phyloP scores from a whole-genome alignment of 805 yeast genomes.

The Wickerhamomyces chambardii region DNA sequence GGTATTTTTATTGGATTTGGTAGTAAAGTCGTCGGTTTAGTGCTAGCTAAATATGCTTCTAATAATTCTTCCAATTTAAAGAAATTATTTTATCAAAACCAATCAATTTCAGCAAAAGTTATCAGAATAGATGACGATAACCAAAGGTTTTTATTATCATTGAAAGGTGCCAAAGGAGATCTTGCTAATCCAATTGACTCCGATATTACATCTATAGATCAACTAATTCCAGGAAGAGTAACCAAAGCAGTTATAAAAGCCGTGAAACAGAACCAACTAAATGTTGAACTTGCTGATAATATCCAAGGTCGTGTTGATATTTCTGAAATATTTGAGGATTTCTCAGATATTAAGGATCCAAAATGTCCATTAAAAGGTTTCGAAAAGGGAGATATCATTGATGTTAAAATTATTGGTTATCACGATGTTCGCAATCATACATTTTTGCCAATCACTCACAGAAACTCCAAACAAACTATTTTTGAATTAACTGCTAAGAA shows the following conservation, averaged over 20 bases:
- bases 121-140: constrained; percentile 60
- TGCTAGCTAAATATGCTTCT: constrained; percentile 64
- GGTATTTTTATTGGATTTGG: constrained; percentile 85
- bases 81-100: constrained; percentile 48
- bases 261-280: constrained; percentile 65
- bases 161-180: constrained; percentile 24
- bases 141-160: constrained; percentile 60
- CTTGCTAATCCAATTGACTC: constrained; percentile 55
- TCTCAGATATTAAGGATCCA: constrained; percentile 45
- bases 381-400: constrained; percentile 45
- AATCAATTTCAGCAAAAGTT: constrained; percentile 64
- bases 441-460: constrained; percentile 58
- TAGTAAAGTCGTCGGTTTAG: constrained; percentile 73
- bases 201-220: constrained; percentile 35
- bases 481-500: constrained; percentile 57
- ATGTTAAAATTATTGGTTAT: constrained; percentile 66
- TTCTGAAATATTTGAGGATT: constrained; percentile 52
- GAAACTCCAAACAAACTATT: constrained; percentile 42
- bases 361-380: constrained; percentile 52
- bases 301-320: constrained; percentile 74
- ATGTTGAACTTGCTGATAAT: constrained; percentile 69
- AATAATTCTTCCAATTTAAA: constrained; percentile 40
- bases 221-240: constrained; percentile 48
- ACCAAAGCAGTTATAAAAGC: constrained; percentile 54
- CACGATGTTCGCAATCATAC: constrained; percentile 64